Base-by-base conservation (phyloP, 192 early-diverging fungal genomes). In the Lobosporangium transversale region DNA sequence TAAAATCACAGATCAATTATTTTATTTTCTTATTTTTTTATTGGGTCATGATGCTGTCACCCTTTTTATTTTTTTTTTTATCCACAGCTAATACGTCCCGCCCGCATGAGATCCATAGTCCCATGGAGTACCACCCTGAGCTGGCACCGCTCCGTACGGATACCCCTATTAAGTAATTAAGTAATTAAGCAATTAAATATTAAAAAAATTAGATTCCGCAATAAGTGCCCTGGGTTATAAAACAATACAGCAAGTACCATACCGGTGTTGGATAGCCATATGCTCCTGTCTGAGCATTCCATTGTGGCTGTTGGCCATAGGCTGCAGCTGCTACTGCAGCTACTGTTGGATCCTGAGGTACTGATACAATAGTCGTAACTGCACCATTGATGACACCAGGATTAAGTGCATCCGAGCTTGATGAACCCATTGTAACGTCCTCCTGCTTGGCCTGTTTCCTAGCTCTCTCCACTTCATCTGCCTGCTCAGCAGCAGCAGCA, bases 381-480 rank as follows among this genome's bases (percentile, higher is more conserved):
- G n/a, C 43, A 12, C 2, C 40, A 26, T 30, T 21, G 30, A 18
- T 47, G 0, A 35, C 47, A 5, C 3, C 47, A 48, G 27, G 1
- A 15, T 4, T 24, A 9, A 20, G 11, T 15, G 4, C 43, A 17
- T 47, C 57, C 0, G 43, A 20, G 18, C 14, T 21, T 20, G 44
- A 32, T 8, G 44, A 20, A 9, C 15, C 32, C 58, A 61, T 61
- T 3, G 47, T 36, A n/a, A 50, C 33, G 24, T 61, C 58, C 15
- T 75, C 71, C n/a, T 54, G 57, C 32, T 52, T 50, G 4, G 44
- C 21, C 44, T 49, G 51, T 52, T 66, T 75, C 48, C 44, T 61
- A 18, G 51, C 50, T 18, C 51, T 52, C 12, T 75, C 71, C n/a
- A 66, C 71, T 4, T 47, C 63, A 18, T 58, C 62, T 23, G 49